A percentile compares a stretch with the other conserved stretches of the same genome.
Conservation (phyloP, 441 rosid species). For the Populus tomentosa region DNA sequence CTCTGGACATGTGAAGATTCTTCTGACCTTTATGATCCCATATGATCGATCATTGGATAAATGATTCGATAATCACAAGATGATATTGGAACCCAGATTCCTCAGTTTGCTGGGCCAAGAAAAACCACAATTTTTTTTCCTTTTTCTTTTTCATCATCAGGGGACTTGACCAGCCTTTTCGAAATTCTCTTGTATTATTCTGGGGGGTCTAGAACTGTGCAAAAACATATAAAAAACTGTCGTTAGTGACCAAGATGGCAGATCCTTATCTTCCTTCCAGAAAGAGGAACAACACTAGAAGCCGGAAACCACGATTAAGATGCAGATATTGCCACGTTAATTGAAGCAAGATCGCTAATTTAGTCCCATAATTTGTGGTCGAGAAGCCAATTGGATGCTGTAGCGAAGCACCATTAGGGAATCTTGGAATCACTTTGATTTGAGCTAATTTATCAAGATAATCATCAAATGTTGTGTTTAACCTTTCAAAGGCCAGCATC, state of each 20-base stretch:
- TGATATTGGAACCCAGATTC: background rate
- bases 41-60: background rate
- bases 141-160: too few relatives aligned
- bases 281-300: background rate
- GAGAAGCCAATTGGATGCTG: conserved; percentile 15
- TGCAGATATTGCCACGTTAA: too few relatives aligned
- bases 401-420: conserved; percentile 15
- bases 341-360: background rate
- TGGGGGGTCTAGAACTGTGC: background rate
- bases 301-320: background rate
- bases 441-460: conserved; percentile 10
- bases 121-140: background rate
- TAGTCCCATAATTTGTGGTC: background rate
- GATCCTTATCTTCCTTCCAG: background rate
- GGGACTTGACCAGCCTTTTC: too few relatives aligned
- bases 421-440: conserved; percentile 22
- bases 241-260: background rate
- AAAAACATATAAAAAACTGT: background rate
- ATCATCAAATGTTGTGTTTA: conserved; percentile 14
- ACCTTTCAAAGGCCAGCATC: conserved; percentile 22
- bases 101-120: background rate
- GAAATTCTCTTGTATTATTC: background rate
- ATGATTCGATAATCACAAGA: background rate
- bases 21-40: too few relatives aligned
- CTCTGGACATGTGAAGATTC: background rate